Evolutionary conservation across 2,329 filamentous ascomycete species (phyloP).

Genomic region (Blumeria graminis): DNA sequence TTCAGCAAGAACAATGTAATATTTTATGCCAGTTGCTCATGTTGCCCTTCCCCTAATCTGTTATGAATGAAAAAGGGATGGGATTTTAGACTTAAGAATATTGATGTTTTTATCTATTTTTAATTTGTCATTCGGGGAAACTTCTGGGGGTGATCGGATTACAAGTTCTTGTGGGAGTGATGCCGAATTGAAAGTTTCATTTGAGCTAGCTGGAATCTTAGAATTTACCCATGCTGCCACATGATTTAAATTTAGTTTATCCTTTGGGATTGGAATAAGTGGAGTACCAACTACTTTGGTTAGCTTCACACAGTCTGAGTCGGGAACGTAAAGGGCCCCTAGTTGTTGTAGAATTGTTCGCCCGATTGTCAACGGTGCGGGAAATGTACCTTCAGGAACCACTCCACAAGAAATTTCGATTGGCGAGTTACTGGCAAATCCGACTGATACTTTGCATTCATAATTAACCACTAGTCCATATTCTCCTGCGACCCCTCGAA

Average conservation of each 20-base stretch:
- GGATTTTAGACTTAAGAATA: not conserved
- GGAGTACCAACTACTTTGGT: not conserved
- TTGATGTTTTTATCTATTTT: not conserved
- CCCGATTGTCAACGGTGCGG: no score
- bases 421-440: not conserved
- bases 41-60: not conserved
- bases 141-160: not conserved
- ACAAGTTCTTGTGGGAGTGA: not conserved
- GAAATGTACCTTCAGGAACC: not conserved
- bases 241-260: not conserved
- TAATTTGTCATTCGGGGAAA: not conserved
- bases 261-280: not conserved
- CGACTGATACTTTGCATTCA: not conserved
- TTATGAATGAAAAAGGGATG: not conserved
- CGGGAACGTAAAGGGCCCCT: not conserved
- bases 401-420: not conserved
- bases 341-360: not conserved
- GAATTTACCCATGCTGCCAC: not conserved
- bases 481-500: not conserved
- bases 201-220: not conserved
- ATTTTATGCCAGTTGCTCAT: not conserved
- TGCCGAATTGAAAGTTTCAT: not conserved
- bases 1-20: not conserved
- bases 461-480: not conserved
- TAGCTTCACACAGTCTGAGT: not conserved